Conservation (phyloP, 140 eudicot genomes). For the Cichorium intybus region DNA sequence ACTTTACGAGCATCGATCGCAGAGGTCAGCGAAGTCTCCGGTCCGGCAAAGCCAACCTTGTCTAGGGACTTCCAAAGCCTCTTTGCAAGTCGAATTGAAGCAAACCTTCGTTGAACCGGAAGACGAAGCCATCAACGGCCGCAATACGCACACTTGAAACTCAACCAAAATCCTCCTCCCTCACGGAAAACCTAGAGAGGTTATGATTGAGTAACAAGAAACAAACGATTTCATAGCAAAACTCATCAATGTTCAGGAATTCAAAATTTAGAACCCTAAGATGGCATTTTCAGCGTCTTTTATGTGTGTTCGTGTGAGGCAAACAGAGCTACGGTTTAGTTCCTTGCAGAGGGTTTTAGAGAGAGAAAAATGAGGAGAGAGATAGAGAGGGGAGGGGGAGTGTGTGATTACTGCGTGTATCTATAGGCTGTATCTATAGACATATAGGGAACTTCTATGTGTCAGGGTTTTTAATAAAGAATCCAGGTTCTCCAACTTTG, state of each 20-base stretch:
- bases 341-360: slow-evolving; percentile 30
- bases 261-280: slow-evolving; percentile 31
- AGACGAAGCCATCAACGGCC: slow-evolving; percentile 43
- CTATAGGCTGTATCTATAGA: slow-evolving; percentile 24
- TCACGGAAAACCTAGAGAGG: slow-evolving; percentile 24
- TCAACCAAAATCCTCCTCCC: slow-evolving; percentile 15
- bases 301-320: slow-evolving; percentile 18
- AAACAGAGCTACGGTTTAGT: slow-evolving; percentile 27
- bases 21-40: slow-evolving; percentile 68
- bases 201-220: neutral
- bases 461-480: slow-evolving; percentile 30
- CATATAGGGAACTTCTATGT: slow-evolving; percentile 20
- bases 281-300: slow-evolving; percentile 18
- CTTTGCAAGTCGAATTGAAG: slow-evolving; percentile 61
- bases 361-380: slow-evolving; percentile 7
- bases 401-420: slow-evolving; percentile 15
- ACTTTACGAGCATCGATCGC: slow-evolving; percentile 81
- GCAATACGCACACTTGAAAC: neutral
- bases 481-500: neutral
- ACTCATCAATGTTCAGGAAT: neutral
- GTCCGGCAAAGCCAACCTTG: slow-evolving; percentile 82
- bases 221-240: slow-evolving; percentile 14
- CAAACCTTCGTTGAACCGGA: slow-evolving; percentile 41
- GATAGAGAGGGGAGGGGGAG: slow-evolving; percentile 14
- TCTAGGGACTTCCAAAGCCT: slow-evolving; percentile 35